Base-by-base conservation (phyloP, 2,329 filamentous ascomycete species). In the Colletotrichum tamarilloi region DNA sequence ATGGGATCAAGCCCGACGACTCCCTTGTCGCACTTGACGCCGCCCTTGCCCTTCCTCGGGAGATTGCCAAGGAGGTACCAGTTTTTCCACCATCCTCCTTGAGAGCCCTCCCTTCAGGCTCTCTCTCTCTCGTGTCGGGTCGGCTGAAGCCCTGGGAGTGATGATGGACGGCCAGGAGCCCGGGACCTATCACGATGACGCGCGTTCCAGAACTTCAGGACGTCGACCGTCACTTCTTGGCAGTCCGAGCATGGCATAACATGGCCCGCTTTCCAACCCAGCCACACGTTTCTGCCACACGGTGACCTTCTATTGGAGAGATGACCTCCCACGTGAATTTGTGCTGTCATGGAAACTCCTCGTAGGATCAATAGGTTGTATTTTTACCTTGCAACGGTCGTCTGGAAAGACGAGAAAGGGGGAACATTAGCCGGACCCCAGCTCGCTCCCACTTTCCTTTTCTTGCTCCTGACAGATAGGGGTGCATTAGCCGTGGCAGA, bases 191-290 rank as follows among this genome's bases (percentile, higher is more conserved):
- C 64, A 26, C 38, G 38, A 57, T 52, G 64, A 72, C 63, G 64
- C 68, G 63, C 68, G 68, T 68, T 72, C 64, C 69, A 55, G 58
- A 59, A 63, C 52, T 28, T 58, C 65, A 56, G 24, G 38, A 32
- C 46, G 53, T 38, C 35, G 42, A 42, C 46, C 22, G 19, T 28
- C n/a, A 19, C 22, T 30, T 56, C 70, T 69, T 72, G 70, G 65
- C 70, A 64, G 42, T 72, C 53, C 32, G 42, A 58, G 42, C 52
- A 49, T 52, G 46, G 28, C 38, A 59, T 64, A 42, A 57, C 9
- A 16, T 24, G 59, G 46, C 55, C 53, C 66, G 46, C 59, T 53
- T 19, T 52, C 38, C 9, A 14, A 67, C 42, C 58, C 65, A 57
- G 53, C 52, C 52, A 63, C 52, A 32, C 46, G 49, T 24, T 67